Conservation (phyloP, 306 rosid genomes). For the Castanea crenata region DNA sequence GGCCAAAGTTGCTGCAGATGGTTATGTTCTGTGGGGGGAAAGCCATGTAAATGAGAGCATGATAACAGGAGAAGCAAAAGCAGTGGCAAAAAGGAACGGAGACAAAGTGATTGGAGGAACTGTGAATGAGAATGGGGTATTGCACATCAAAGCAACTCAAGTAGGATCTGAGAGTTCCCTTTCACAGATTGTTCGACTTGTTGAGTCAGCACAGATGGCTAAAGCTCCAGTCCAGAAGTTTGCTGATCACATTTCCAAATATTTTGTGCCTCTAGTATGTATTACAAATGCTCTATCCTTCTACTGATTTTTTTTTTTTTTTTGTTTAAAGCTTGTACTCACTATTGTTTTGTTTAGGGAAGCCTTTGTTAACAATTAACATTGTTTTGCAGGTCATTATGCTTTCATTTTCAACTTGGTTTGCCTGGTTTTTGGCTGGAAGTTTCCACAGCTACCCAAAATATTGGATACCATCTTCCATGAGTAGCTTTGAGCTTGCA, state of each 20-base stretch:
- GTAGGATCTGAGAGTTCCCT: constrained; percentile 86
- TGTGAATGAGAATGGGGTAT: constrained; percentile 72
- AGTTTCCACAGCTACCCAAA: constrained; percentile 56
- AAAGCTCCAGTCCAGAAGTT: constrained; percentile 89
- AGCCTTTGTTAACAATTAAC: not conserved
- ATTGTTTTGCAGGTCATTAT: constrained; percentile 50
- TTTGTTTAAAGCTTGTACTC: not conserved
- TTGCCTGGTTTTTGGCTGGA: constrained; percentile 75
- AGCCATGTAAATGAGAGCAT: constrained; percentile 83
- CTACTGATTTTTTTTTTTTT: not conserved
- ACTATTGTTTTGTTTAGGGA: not conserved
- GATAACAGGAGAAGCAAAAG: constrained; percentile 78
- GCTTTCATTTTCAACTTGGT: constrained; percentile 67
- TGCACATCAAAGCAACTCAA: constrained; percentile 67
- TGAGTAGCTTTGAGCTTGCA: constrained; percentile 80
- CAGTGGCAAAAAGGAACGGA: constrained; percentile 52
- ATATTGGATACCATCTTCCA: constrained; percentile 76
- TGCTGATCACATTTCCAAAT: constrained; percentile 77
- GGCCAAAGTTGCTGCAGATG: constrained; percentile 76
- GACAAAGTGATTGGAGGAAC: constrained; percentile 81
- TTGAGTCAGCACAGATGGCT: constrained; percentile 88
- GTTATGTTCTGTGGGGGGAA: constrained; percentile 61
- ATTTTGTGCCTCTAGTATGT: constrained; percentile 63
- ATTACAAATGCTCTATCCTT: not conserved
- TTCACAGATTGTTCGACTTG: constrained; percentile 79